Conservation (phyloP, 2,329 filamentous ascomycete genomes). For the Sclerotinia sclerotiorum region DNA sequence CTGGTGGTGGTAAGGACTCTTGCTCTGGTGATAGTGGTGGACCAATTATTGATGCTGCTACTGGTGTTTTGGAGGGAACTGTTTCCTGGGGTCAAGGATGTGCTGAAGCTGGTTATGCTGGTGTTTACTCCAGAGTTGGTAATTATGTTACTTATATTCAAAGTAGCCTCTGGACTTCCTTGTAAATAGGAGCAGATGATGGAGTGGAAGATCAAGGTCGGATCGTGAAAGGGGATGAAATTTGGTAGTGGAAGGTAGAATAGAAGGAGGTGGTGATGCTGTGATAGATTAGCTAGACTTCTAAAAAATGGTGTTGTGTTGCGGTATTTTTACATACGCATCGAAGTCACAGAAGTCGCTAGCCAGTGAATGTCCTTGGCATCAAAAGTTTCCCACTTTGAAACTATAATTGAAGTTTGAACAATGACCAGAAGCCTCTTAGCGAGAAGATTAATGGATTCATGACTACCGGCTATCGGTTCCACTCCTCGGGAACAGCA, state of each 20-base stretch:
- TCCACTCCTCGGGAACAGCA: neutral
- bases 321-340: neutral
- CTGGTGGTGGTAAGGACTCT: conserved; percentile 31
- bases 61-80: conserved; percentile 28
- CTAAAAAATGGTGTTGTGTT: neutral
- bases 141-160: conserved; percentile 25
- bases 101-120: conserved; percentile 27
- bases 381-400: neutral
- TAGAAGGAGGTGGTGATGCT: neutral
- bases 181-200: neutral
- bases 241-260: neutral
- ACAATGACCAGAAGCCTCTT: neutral
- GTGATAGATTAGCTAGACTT: neutral
- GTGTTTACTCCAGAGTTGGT: conserved; percentile 30
- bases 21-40: conserved; percentile 33
- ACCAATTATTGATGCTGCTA: conserved; percentile 31
- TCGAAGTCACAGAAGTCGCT: neutral
- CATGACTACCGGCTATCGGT: neutral
- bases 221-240: neutral
- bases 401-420: neutral
- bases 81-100: conserved; percentile 32
- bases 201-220: neutral
- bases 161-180: neutral
- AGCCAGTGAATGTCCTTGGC: no score
- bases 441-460: neutral